phyloP scores from a whole-genome alignment of 441 rosid species.

The Gossypium trilobum region DNA sequence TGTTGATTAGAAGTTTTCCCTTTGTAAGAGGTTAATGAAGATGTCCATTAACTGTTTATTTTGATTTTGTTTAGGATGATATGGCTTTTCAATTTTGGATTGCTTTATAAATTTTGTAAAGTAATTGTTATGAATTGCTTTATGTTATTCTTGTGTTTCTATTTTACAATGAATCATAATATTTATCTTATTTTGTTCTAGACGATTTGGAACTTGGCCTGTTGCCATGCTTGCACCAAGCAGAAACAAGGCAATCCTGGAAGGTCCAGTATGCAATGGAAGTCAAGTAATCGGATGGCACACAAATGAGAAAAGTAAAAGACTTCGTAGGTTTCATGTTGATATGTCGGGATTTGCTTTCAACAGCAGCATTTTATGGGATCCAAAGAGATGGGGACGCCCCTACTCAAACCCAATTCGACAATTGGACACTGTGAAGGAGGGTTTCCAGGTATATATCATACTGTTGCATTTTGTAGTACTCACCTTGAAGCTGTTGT shows the following conservation, averaged over 20 bases:
- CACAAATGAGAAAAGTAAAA: conserved; percentile 87
- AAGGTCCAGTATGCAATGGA: conserved; percentile 87
- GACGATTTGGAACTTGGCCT: conserved; percentile 95
- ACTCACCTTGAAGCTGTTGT: background rate
- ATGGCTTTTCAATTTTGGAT: too few relatives aligned
- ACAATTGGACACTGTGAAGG: conserved; percentile 73
- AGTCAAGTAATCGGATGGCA: conserved; percentile 86
- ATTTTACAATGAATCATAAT: background rate
- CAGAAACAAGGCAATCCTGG: conserved; percentile 84
- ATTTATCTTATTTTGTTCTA: conserved; percentile 20
- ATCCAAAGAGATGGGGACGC: conserved; percentile 69
- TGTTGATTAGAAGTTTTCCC: too few relatives aligned
- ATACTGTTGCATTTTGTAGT: background rate
- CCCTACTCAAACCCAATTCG: conserved; percentile 42
- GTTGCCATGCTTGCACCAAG: conserved; percentile 93
- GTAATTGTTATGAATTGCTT: background rate
- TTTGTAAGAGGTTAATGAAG: too few relatives aligned
- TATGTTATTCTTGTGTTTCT: background rate
- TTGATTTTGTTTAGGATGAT: too few relatives aligned
- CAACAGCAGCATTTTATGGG: conserved; percentile 90
- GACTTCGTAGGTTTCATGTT: conserved; percentile 77
- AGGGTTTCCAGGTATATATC: conserved; percentile 77
- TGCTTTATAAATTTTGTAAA: background rate
- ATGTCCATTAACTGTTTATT: too few relatives aligned
- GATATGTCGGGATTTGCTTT: conserved; percentile 98